Percentiles rank a stretch among this genome's conserved stretches.
Conservation (phyloP, 345 rosid genomes). For the Eucalyptus albens region DNA sequence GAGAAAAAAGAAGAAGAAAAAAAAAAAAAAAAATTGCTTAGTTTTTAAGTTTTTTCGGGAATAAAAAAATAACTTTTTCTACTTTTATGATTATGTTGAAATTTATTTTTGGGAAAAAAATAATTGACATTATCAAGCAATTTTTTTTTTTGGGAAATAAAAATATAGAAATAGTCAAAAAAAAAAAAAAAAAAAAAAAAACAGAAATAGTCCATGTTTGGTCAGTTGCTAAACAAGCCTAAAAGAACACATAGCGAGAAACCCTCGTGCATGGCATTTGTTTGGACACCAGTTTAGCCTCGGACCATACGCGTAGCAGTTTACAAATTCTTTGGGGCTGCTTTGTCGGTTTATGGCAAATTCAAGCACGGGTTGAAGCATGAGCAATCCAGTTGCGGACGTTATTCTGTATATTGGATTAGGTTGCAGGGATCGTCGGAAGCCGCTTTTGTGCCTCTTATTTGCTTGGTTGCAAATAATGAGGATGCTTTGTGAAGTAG, state of each 20-base stretch:
- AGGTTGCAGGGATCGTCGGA: not conserved
- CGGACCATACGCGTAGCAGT: not conserved
- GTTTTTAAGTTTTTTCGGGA: no score
- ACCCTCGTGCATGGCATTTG: not conserved
- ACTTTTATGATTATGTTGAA: no score
- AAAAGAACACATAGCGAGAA: not conserved
- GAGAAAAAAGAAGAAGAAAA: no score
- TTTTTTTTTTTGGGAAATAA: no score
- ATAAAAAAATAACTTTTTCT: fast-evolving
- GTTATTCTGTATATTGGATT: not conserved
- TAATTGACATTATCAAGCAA: no score
- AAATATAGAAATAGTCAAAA: no score
- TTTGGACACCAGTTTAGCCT: not conserved
- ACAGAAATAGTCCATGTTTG: fast-evolving
- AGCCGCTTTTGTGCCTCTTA: not conserved
- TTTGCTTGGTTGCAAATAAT: not conserved
- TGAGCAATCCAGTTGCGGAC: not conserved
- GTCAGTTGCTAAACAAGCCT: not conserved
- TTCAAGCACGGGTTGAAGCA: not conserved
- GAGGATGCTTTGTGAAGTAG: not conserved
- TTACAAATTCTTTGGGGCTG: not conserved
- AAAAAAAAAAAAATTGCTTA: no score
- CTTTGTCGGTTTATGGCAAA: not conserved
- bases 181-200: no score
- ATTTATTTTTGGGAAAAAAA: no score